A percentile compares a stretch with the other conserved stretches of the same genome.
These are phyloP conservation scores for Phoenix dactylifera DNA, from an alignment of 176 grass and related monocot genomes.

Conservation along the genomic window DNA sequence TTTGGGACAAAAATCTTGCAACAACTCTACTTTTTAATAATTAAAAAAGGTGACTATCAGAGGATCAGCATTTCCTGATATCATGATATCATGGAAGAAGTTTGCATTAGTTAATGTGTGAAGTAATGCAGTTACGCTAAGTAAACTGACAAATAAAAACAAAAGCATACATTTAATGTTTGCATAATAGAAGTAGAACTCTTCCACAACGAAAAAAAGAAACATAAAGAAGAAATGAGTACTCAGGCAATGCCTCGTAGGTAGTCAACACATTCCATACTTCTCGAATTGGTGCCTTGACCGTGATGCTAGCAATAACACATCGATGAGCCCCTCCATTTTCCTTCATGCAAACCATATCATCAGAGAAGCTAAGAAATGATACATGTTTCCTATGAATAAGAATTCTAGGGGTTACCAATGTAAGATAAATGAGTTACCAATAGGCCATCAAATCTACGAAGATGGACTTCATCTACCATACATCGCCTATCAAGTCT, in stretches of 20 bases:
- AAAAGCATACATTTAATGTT: too few species aligned
- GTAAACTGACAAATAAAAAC: too few species aligned
- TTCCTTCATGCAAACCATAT: constrained; percentile 57
- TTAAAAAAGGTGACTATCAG: too few species aligned
- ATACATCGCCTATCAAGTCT: constrained; percentile 75
- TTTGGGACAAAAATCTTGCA: too few species aligned
- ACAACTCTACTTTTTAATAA: too few species aligned
- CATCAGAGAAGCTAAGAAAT: constrained; percentile 20
- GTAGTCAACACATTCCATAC: constrained; percentile 90
- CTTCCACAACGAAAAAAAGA: too few species aligned
- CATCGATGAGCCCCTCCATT: constrained; percentile 81
- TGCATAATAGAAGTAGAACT: constrained; percentile 6
- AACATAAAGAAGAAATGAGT: constrained; percentile 25
- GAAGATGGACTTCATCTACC: constrained; percentile 94
- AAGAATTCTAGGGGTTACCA: constrained; percentile 1
- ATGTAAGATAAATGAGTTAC: constrained; percentile 42
- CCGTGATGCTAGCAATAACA: constrained; percentile 91
- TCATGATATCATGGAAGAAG: too few species aligned
- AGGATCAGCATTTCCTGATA: too few species aligned
- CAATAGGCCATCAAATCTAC: constrained; percentile 83
- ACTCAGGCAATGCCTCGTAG: constrained; percentile 89
- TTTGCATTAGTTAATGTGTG: too few species aligned
- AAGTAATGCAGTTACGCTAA: too few species aligned
- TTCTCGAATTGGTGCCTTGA: constrained; percentile 87
- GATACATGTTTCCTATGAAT: constrained; percentile 17